phyloP scores from a whole-genome alignment of 1,284 basidiomycete genomes.

The Tilletia horrida region DNA sequence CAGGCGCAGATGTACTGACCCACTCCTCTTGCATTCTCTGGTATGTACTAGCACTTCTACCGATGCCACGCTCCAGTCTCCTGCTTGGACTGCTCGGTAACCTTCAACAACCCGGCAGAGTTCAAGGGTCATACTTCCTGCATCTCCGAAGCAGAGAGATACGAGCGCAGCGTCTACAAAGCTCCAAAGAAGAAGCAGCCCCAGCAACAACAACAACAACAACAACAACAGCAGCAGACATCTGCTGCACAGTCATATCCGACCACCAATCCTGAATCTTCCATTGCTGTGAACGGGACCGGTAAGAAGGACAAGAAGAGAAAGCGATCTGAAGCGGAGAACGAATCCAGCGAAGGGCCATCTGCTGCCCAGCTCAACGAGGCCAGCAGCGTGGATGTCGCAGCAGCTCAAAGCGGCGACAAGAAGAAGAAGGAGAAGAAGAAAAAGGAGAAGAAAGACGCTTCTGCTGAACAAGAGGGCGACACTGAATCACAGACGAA shows the following conservation, averaged over 20 bases:
- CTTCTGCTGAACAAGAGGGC: conserved; percentile 56
- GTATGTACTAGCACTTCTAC: conserved; percentile 41
- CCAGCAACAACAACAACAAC: conserved; percentile 6
- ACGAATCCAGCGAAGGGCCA: too few species aligned
- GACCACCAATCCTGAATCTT: neutral
- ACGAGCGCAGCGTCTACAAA: conserved; percentile 37
- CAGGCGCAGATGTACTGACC: neutral
- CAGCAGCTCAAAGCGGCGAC: neutral
- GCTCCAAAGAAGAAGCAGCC: conserved; percentile 18
- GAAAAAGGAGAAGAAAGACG: conserved; percentile 31
- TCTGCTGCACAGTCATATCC: neutral
- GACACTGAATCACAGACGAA: conserved; percentile 38
- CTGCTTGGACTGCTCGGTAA: conserved; percentile 50
- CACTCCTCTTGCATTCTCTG: neutral
- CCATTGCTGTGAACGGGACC: neutral
- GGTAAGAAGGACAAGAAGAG: conserved; percentile 18
- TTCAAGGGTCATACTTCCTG: conserved; percentile 53
- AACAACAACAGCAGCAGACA: neutral
- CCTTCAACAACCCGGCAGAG: conserved; percentile 47
- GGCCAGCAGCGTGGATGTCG: neutral
- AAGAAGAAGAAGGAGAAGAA: conserved; percentile 17
- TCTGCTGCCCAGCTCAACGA: neutral
- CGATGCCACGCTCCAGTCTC: conserved; percentile 50
- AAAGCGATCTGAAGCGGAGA: neutral
- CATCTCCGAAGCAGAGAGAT: conserved; percentile 53